phyloP scores from a whole-genome alignment of 1,284 basidiomycete species.

The Rhodotorula sp. region DNA sequence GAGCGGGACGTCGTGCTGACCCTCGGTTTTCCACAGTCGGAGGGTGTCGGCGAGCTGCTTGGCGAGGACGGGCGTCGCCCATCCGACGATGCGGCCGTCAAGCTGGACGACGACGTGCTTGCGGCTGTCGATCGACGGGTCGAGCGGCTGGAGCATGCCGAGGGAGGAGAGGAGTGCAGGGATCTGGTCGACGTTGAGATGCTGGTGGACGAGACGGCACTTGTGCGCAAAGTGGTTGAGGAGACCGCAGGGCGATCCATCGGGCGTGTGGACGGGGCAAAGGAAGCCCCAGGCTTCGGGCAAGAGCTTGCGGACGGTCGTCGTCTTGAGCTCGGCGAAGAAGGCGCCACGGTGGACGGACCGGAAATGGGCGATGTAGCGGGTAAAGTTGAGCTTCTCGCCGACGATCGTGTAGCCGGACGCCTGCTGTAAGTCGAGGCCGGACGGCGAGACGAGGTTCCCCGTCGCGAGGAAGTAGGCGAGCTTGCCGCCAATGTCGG shows the following conservation, averaged over 20 bases:
- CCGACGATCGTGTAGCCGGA: constrained; percentile 98
- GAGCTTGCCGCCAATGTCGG: constrained; percentile 86
- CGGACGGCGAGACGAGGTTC: constrained; percentile 90
- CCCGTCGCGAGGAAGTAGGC: constrained; percentile 97
- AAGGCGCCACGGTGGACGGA: constrained; percentile 99
- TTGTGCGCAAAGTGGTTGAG: constrained; percentile 95
- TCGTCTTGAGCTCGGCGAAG: constrained; percentile 98
- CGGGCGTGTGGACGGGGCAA: constrained; percentile 98
- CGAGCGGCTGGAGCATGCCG: constrained; percentile 92
- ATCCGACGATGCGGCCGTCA: constrained; percentile 94
- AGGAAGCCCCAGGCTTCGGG: constrained; percentile 99
- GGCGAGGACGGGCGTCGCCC: constrained; percentile 75
- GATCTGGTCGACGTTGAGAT: constrained; percentile 73
- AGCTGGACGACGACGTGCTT: constrained; percentile 86
- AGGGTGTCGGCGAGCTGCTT: constrained; percentile 77
- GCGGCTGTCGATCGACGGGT: constrained; percentile 70
- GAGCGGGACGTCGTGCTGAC: constrained; percentile 74
- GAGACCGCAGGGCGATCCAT: constrained; percentile 95
- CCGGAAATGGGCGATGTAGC: constrained; percentile 97
- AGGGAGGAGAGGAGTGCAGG: constrained; percentile 78
- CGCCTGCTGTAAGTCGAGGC: constrained; percentile 94
- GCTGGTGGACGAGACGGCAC: constrained; percentile 83
- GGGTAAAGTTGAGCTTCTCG: constrained; percentile 98
- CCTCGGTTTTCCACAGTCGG: constrained; percentile 94
- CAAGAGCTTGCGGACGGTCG: constrained; percentile 91